Conservation (phyloP, 768 basidiomycete species). For the Hemileccinum impolitum region DNA sequence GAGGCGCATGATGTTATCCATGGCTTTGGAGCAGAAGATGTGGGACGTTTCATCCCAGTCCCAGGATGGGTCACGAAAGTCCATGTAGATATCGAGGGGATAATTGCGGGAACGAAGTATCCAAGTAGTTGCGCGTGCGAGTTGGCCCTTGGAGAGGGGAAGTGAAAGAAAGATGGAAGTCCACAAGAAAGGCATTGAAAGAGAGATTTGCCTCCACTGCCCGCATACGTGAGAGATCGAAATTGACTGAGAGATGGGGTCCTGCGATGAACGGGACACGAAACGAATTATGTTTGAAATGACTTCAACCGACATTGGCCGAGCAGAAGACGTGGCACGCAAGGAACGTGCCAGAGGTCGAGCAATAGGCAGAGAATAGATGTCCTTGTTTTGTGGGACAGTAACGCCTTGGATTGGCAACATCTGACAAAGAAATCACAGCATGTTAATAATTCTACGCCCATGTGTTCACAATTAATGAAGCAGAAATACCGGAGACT, state of each 20-base stretch:
- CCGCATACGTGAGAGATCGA: conserved; percentile 47
- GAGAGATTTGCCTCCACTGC: conserved; percentile 48
- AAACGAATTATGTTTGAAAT: conserved; percentile 35
- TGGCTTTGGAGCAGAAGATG: conserved; percentile 38
- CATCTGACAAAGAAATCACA: conserved; percentile 9
- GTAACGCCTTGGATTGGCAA: conserved; percentile 3
- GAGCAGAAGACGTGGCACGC: not conserved
- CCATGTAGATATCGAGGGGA: conserved; percentile 51
- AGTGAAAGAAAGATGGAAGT: conserved; percentile 44
- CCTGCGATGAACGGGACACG: conserved; percentile 27
- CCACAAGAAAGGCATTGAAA: conserved; percentile 50
- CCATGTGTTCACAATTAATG: not conserved
- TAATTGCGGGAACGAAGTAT: conserved; percentile 43
- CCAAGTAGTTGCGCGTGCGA: conserved; percentile 36
- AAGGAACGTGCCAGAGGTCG: not conserved
- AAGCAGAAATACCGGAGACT: not conserved
- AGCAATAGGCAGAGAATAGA: not conserved
- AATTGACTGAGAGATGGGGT: conserved; percentile 28
- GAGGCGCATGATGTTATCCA: conserved; percentile 44
- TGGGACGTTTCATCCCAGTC: conserved; percentile 49
- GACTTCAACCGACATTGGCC: conserved; percentile 35
- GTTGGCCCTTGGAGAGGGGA: conserved; percentile 38
- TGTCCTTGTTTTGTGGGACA: not conserved
- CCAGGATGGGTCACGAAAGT: conserved; percentile 58
- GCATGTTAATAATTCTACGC: not conserved